A percentile compares a stretch with the other conserved stretches of the same genome.
Evolutionary conservation across 176 grass and related monocot genomes (phyloP).

Genomic region (barley (Hordeum vulgare)): DNA sequence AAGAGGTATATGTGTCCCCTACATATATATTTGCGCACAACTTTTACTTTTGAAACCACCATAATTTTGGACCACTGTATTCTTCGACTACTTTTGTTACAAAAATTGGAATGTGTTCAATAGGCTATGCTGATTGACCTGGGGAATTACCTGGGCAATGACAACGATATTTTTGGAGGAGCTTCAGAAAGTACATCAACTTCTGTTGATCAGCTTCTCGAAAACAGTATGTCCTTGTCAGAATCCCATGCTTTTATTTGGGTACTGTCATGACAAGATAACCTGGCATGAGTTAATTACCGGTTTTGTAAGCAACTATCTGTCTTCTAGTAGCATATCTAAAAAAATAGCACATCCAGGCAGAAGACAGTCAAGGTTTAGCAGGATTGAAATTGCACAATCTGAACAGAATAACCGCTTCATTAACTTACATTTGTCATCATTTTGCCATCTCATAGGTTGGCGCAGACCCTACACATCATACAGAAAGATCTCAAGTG

Average conservation of each 20-base stretch:
- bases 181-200: conserved; percentile 55
- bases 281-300: not conserved
- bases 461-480: conserved; percentile 35
- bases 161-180: conserved; percentile 72
- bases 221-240: conserved; percentile 55
- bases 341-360: not conserved
- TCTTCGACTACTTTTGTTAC: not conserved
- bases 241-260: not conserved
- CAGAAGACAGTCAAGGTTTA: not conserved
- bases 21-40: conserved; percentile 5
- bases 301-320: not conserved
- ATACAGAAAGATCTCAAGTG: conserved; percentile 19
- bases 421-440: not conserved
- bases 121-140: conserved; percentile 46
- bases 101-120: conserved; percentile 23
- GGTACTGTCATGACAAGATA: conserved; percentile 11
- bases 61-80: not conserved
- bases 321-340: conserved; percentile 1
- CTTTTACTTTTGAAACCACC: not conserved
- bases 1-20: conserved; percentile 33
- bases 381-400: not conserved
- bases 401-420: not conserved
- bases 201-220: conserved; percentile 71
- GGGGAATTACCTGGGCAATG: too few species aligned
- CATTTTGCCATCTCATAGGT: conserved; percentile 28